Conservation (phyloP, 176 grass and related monocot species). For the Cenchrus americanus region DNA sequence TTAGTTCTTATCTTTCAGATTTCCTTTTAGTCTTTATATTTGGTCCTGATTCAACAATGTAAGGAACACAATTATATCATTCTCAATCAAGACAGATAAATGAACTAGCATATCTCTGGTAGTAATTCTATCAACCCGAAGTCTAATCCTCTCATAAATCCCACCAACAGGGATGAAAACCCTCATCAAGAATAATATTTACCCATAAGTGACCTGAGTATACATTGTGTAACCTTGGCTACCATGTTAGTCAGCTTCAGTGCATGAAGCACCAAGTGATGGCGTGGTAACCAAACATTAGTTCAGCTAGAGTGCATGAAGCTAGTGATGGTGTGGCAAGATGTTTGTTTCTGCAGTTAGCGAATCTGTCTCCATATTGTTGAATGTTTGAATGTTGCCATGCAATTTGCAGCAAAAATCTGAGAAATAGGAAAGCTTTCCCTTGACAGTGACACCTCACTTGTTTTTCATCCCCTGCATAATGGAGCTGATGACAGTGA, state of each 20-base stretch:
- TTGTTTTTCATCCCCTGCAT: not conserved
- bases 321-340: too few species aligned
- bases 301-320: too few species aligned
- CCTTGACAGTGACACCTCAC: not conserved
- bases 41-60: not conserved
- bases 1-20: not conserved
- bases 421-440: not conserved
- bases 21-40: not conserved
- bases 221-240: not conserved
- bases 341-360: not conserved
- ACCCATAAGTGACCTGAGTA: not conserved
- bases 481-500: not conserved
- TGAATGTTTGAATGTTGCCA: not conserved
- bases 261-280: too few species aligned
- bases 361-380: not conserved
- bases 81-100: not conserved
- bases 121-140: not conserved
- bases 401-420: not conserved
- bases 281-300: too few species aligned
- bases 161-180: not conserved
- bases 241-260: too few species aligned
- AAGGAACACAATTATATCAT: not conserved
- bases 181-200: not conserved
- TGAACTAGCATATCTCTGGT: not conserved
- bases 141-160: not conserved